Evolutionary conservation across 2,329 filamentous ascomycete genomes (phyloP).

Genomic region (Rachicladosporium sp.): DNA sequence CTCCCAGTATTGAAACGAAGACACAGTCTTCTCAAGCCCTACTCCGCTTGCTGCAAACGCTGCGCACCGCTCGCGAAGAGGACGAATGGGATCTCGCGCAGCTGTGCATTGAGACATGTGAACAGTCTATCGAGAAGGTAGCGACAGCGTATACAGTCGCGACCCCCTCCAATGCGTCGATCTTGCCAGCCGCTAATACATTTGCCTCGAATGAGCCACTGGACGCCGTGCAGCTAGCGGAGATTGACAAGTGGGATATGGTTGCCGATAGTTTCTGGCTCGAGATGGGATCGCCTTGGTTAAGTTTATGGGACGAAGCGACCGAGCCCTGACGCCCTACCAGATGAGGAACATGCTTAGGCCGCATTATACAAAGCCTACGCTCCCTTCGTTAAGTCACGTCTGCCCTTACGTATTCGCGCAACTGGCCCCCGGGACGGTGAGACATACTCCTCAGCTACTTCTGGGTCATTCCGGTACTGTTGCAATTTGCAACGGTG

Average conservation of each 20-base stretch:
- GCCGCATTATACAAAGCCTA: too few relatives aligned
- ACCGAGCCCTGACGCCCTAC: not conserved
- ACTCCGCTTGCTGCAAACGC: not conserved
- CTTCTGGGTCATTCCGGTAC: too few relatives aligned
- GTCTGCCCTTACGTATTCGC: too few relatives aligned
- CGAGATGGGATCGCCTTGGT: conserved; percentile 1
- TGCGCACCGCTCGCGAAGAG: not conserved
- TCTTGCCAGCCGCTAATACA: not conserved
- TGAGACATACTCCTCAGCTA: too few relatives aligned
- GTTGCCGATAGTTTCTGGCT: not conserved
- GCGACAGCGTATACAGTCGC: conserved; percentile 7
- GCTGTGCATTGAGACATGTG: conserved; percentile 37
- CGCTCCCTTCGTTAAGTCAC: too few relatives aligned
- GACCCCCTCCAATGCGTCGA: not conserved
- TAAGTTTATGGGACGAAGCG: conserved; percentile 2
- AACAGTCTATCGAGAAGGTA: conserved; percentile 26
- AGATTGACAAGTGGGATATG: not conserved
- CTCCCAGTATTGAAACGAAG: conserved; percentile 34
- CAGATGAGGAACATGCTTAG: too few relatives aligned
- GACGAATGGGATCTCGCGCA: conserved; percentile 40
- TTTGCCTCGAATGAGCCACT: not conserved
- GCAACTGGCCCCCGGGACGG: too few relatives aligned
- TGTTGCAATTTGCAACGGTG: too few relatives aligned
- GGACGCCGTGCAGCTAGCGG: not conserved
- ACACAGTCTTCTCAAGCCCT: conserved; percentile 31